These are phyloP conservation scores for Sordariomycetes sp. DNA, from an alignment of 2,329 filamentous ascomycete species.

Conservation along the genomic window DNA sequence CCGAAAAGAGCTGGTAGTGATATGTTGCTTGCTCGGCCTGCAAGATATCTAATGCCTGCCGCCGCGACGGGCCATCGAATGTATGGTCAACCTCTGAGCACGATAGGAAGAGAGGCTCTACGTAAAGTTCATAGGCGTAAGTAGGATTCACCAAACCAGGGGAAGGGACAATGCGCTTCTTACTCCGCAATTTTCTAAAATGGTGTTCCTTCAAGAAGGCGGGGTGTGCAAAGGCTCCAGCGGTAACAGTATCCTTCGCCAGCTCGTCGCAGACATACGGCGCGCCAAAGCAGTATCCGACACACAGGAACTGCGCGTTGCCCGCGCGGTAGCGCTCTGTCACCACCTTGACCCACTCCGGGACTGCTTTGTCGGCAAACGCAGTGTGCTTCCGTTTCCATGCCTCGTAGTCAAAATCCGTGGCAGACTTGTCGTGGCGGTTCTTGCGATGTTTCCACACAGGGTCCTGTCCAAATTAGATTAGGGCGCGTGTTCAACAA, in stretches of 20 bases:
- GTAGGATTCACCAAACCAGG: background rate
- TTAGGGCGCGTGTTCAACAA: background rate
- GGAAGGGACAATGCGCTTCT: background rate
- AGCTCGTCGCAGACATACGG: background rate
- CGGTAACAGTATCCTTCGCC: background rate
- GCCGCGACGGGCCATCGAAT: background rate
- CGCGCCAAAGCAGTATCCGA: background rate
- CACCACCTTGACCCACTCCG: background rate
- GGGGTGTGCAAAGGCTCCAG: background rate
- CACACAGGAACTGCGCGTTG: background rate
- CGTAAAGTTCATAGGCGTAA: background rate
- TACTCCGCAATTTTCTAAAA: background rate
- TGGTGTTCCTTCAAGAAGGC: background rate
- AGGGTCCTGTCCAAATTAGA: background rate
- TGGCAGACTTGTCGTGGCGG: background rate
- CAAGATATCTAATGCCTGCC: background rate
- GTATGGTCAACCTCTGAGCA: background rate
- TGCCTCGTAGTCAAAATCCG: background rate
- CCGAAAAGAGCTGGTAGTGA: background rate
- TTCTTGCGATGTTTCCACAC: background rate
- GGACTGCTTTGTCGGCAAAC: background rate
- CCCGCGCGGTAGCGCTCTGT: background rate
- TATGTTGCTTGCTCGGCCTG: background rate
- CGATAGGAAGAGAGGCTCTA: background rate
- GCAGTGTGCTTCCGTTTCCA: background rate